These are phyloP conservation scores for Carallia brachiata DNA, from an alignment of 345 rosid genomes.

Conservation along the genomic window DNA sequence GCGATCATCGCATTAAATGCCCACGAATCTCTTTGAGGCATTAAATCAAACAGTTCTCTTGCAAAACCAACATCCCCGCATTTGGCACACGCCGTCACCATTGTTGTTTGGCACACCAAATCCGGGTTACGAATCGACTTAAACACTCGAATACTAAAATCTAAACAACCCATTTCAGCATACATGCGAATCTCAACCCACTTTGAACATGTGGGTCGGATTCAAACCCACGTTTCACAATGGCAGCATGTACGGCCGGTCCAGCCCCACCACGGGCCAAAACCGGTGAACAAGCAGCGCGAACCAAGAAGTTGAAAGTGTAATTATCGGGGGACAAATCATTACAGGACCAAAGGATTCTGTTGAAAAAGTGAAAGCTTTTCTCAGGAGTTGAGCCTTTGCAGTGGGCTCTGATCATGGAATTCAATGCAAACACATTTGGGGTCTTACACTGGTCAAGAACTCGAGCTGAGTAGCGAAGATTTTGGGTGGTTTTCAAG, in stretches of 20 bases:
- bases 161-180: conserved; percentile 46
- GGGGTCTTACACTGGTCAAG: conserved; percentile 45
- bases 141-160: conserved; percentile 43
- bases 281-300: conserved; percentile 43
- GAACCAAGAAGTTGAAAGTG: conserved; percentile 57
- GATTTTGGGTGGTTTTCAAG: conserved; percentile 39
- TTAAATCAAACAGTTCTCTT: conserved; percentile 48
- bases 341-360: conserved; percentile 30
- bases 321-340: conserved; percentile 52
- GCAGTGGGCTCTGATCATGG: conserved; percentile 63
- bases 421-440: conserved; percentile 50
- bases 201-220: conserved; percentile 55
- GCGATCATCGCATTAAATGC: conserved; percentile 67
- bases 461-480: conserved; percentile 43
- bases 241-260: conserved; percentile 38
- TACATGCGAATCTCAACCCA: conserved; percentile 52
- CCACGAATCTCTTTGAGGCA: conserved; percentile 51
- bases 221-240: conserved; percentile 53
- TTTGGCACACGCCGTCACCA: conserved; percentile 16
- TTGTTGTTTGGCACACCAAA: conserved; percentile 49
- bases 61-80: conserved; percentile 26
- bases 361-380: conserved; percentile 41
- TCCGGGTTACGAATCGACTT: conserved; percentile 40
- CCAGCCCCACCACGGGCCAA: conserved; percentile 27
- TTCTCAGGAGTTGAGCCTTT: conserved; percentile 38